Percentiles rank a stretch among this genome's conserved stretches.
These are phyloP conservation scores for Aspergillus ochraceus DNA, from an alignment of 2,329 filamentous ascomycete species.

Conservation along the genomic window DNA sequence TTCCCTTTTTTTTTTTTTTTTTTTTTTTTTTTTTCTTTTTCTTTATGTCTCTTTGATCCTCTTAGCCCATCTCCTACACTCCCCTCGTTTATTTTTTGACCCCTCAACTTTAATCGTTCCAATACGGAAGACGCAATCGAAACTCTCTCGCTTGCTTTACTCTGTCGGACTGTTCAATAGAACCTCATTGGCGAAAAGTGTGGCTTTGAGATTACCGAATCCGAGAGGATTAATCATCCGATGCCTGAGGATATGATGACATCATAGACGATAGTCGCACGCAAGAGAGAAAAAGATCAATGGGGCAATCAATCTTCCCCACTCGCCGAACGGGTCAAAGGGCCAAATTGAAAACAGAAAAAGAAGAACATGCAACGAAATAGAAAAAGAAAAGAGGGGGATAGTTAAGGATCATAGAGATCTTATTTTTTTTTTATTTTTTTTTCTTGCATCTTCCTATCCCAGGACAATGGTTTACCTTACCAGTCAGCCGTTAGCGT, in stretches of 20 bases:
- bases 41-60: neutral
- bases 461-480: constrained; percentile 22
- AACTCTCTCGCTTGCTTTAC: too few relatives aligned
- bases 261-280: constrained; percentile 19
- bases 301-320: constrained; percentile 5
- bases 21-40: neutral
- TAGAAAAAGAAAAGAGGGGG: too few relatives aligned
- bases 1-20: neutral
- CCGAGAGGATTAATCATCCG: neutral
- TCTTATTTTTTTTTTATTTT: too few relatives aligned
- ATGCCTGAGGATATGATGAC: constrained; percentile 16
- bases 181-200: too few relatives aligned
- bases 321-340: constrained; percentile 4
- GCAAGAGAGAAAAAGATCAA: constrained; percentile 3
- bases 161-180: too few relatives aligned
- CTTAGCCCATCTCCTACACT: neutral
- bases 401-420: too few relatives aligned
- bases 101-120: neutral
- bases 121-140: too few relatives aligned
- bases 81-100: neutral
- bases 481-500: constrained; percentile 1
- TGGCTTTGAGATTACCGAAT: too few relatives aligned
- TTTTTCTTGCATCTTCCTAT: constrained; percentile 7
- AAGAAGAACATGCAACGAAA: too few relatives aligned
- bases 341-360: constrained; percentile 2